Conservation (phyloP, 805 yeast species). For the Saccharomycopsis sp. region DNA sequence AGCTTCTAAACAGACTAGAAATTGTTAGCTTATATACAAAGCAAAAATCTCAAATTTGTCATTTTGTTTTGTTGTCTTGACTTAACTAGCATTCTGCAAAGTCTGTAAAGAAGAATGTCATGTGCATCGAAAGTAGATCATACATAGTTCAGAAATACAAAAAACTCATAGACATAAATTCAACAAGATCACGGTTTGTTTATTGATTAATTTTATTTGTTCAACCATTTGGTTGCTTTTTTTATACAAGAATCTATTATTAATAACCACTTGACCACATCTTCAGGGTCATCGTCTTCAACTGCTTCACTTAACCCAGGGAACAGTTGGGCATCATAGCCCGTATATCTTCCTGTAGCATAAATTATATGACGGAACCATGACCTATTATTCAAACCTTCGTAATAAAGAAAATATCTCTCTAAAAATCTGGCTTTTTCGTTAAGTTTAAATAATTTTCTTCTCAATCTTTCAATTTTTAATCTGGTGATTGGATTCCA, state of each 20-base stretch:
- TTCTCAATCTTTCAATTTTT: not conserved
- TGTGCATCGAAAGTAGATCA: no score
- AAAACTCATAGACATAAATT: no score
- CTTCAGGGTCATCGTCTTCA: conserved; percentile 34
- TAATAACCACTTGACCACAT: conserved; percentile 25
- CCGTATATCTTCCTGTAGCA: conserved; percentile 47
- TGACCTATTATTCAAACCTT: conserved; percentile 36
- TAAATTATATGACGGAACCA: conserved; percentile 47
- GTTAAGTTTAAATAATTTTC: conserved; percentile 22
- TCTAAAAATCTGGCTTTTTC: conserved; percentile 32
- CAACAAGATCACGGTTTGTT: no score
- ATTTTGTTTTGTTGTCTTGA: no score
- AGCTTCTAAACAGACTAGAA: no score
- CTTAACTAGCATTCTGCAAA: no score
- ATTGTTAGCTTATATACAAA: no score
- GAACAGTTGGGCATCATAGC: conserved; percentile 42
- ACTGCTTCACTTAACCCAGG: conserved; percentile 45
- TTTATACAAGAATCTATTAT: conserved; percentile 11
- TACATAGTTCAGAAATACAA: no score
- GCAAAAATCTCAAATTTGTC: no score
- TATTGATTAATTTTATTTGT: no score
- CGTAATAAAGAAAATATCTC: conserved; percentile 32
- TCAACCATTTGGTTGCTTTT: no score
- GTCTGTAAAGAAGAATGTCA: no score
- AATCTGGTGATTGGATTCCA: conserved; percentile 4